phyloP scores from a whole-genome alignment of 768 basidiomycete species.

The Leccinum variicolor region DNA sequence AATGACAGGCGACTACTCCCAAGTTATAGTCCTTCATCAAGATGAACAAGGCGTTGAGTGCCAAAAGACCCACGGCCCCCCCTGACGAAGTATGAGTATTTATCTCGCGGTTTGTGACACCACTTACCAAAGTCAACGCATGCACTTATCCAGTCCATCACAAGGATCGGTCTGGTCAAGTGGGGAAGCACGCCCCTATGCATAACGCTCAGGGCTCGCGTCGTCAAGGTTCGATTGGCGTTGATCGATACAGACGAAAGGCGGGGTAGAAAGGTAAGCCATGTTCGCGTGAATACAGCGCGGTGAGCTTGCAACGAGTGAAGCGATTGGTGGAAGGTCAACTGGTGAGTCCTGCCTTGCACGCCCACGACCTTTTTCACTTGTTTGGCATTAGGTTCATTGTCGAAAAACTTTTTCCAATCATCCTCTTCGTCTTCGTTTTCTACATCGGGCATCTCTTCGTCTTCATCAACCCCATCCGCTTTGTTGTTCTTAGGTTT shows the following conservation, averaged over 20 bases:
- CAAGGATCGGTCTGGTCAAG: conserved; percentile 67
- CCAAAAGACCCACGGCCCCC: conserved; percentile 81
- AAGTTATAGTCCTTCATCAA: conserved; percentile 93
- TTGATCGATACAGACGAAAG: conserved; percentile 40
- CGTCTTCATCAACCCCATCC: conserved; percentile 35
- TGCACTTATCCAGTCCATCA: conserved; percentile 91
- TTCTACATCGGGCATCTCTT: conserved; percentile 32
- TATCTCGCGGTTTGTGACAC: background rate
- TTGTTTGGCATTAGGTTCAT: conserved; percentile 41
- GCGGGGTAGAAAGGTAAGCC: conserved; percentile 68
- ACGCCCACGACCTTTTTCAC: conserved; percentile 36
- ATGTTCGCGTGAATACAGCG: conserved; percentile 77
- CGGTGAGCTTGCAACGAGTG: conserved; percentile 75
- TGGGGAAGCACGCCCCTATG: conserved; percentile 83
- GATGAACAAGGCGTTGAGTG: conserved; percentile 86
- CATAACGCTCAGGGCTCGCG: conserved; percentile 70
- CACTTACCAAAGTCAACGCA: conserved; percentile 76
- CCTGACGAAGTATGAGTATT: conserved; percentile 41
- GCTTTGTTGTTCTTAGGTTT: conserved; percentile 44
- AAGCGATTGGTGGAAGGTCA: conserved; percentile 74
- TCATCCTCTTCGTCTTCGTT: conserved; percentile 48
- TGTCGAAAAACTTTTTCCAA: conserved; percentile 85
- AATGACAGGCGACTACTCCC: conserved; percentile 43
- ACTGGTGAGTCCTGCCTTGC: conserved; percentile 50
- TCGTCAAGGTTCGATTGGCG: conserved; percentile 38